Evolutionary conservation across 139 green algal genomes (phyloP).

Genomic region (Chlorokybus atmophyticus): DNA sequence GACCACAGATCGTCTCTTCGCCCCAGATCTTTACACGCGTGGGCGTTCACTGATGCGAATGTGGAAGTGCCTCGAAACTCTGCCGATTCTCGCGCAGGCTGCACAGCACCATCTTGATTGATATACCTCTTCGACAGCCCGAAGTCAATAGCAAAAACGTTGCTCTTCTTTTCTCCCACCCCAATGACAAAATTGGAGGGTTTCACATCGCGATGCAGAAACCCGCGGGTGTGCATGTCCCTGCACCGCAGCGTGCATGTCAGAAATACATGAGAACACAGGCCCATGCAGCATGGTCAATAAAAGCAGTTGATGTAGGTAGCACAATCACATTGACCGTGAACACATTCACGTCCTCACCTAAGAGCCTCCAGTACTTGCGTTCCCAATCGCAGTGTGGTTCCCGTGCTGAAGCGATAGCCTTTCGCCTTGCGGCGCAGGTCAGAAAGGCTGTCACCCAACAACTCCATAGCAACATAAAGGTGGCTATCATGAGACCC

Average conservation of each 20-base stretch:
- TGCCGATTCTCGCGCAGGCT: slow-evolving; percentile 37
- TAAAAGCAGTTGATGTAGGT: no score
- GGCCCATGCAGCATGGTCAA: no score
- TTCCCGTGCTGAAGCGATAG: slow-evolving; percentile 25
- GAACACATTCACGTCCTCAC: no score
- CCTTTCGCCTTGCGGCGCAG: slow-evolving; percentile 18
- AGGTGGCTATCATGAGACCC: slow-evolving; percentile 23
- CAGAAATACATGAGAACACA: no score
- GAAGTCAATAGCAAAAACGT: slow-evolving; percentile 30
- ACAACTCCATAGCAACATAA: slow-evolving; percentile 71
- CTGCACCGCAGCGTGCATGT: no score
- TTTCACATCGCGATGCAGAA: slow-evolving; percentile 29
- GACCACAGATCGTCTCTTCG: slow-evolving; percentile 79
- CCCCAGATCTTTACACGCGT: slow-evolving; percentile 32
- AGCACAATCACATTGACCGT: no score
- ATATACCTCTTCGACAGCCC: slow-evolving; percentile 25
- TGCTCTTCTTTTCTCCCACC: slow-evolving; percentile 1
- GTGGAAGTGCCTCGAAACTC: slow-evolving; percentile 62
- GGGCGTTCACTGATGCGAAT: slow-evolving; percentile 59
- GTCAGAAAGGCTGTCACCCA: slow-evolving; percentile 58
- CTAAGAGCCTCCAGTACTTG: slow-evolving; percentile 22
- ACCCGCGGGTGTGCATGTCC: slow-evolving; percentile 19
- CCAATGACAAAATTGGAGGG: slow-evolving; percentile 27
- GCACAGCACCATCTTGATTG: slow-evolving; percentile 14
- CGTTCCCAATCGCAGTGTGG: slow-evolving; percentile 6